phyloP scores from a whole-genome alignment of 1,139 yeast species.

The Taphrina communis region DNA sequence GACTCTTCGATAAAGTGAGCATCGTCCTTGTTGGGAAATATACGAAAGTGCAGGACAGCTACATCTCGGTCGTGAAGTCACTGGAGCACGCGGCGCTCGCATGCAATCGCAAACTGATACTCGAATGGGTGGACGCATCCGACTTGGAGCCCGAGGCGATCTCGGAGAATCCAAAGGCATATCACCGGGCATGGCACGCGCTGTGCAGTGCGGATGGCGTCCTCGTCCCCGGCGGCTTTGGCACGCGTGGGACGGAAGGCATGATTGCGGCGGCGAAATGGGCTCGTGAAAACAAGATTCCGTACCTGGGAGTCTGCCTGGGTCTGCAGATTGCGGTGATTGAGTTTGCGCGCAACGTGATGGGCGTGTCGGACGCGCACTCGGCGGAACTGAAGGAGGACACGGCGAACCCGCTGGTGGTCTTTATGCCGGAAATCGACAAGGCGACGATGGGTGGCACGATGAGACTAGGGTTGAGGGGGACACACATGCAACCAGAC shows the following conservation, averaged over 20 bases:
- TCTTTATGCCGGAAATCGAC: slow-evolving; percentile 98
- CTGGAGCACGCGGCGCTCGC: slow-evolving; percentile 94
- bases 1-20: slow-evolving; percentile 81
- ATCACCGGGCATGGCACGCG: slow-evolving; percentile 94
- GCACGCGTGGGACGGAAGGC: slow-evolving; percentile 96
- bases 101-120: slow-evolving; percentile 79
- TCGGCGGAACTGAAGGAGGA: slow-evolving; percentile 83
- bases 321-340: slow-evolving; percentile 98
- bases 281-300: slow-evolving; percentile 93
- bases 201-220: slow-evolving; percentile 96
- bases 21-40: slow-evolving; percentile 98
- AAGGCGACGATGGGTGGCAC: slow-evolving; percentile 97
- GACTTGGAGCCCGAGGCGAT: slow-evolving; percentile 73
- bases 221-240: slow-evolving; percentile 98
- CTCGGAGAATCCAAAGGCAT: slow-evolving; percentile 68
- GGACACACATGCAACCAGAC: slow-evolving; percentile 76
- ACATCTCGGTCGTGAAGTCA: slow-evolving; percentile 91
- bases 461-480: slow-evolving; percentile 95
- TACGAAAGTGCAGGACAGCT: slow-evolving; percentile 92
- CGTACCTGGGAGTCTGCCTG: slow-evolving; percentile 94
- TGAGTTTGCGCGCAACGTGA: slow-evolving; percentile 83
- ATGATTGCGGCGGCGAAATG: slow-evolving; percentile 97
- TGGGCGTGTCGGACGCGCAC: slow-evolving; percentile 72
- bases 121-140: slow-evolving; percentile 94
- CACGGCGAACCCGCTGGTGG: slow-evolving; percentile 76